Base-by-base conservation (phyloP, 441 rosid genomes). In the Mallotus japonicus region DNA sequence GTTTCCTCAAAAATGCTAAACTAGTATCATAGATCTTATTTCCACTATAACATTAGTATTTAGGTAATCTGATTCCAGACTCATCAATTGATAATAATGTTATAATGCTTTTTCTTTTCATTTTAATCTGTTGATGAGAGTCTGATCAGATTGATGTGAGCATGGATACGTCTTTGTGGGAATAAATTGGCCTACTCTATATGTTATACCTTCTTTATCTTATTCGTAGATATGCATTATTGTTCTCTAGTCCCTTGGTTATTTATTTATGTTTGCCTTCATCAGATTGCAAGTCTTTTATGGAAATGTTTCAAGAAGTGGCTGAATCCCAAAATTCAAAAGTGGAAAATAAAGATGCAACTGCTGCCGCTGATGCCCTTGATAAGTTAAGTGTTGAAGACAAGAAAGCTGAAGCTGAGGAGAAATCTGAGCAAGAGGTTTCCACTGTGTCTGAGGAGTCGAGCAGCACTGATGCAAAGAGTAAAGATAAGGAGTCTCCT, bases 201-300 rank as follows among this genome's bases (percentile, higher is more conserved):
- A 24, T 24, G 28, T 42, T 42, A 42, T 7, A 7, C 4, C 28
- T 8, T 56, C 28, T 8, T 56, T 56, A 11, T 20, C 20, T 5
- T 56, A 7, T 56, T 10, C 4, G 13, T 56, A 56, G 4, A n/a
- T 12, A 56, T 20, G 12, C 12, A 20, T 56, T 56, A 7, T 9
- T 1, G 28, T n/a, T 20, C 6, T 9, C 55, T 19, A 49, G 28
- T 62, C n/a, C 24, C 4, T 57, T 65, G 65, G 49, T 44, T 73
- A 20, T 20, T 34, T 8, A 4, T 59, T 8, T 64, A 24, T 24
- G 0, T 10, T 75, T 16, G 15, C 50, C 32, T 37, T 61, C 3
- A 68, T 76, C 80, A 93, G 98, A 93, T 77, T 88, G 95, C 85
- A 93, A 90, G 81, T 77, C 79, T 46, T 93, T 92, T 76, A 90